Evolutionary conservation across 2,329 filamentous ascomycete genomes (phyloP).

Genomic region (Fonsecaea pugnacius): DNA sequence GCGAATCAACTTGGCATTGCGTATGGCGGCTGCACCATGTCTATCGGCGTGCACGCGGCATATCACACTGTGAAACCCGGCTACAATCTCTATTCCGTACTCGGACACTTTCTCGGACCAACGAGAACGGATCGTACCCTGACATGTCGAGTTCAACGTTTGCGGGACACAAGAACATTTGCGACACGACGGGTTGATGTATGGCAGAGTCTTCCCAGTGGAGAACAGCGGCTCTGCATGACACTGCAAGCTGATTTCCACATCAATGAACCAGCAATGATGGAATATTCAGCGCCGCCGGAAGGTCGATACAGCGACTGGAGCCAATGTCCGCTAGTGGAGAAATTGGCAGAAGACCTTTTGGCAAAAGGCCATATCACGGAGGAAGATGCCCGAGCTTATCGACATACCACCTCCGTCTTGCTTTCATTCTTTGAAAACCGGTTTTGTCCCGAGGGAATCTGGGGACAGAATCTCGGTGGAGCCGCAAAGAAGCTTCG

Average conservation of each 20-base stretch:
- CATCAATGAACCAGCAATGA: slow-evolving; percentile 43
- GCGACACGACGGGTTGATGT: slow-evolving; percentile 54
- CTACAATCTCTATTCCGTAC: slow-evolving; percentile 53
- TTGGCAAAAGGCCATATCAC: slow-evolving; percentile 38
- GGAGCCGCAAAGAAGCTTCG: slow-evolving; percentile 46
- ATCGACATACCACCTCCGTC: slow-evolving; percentile 41
- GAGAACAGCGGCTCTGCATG: slow-evolving; percentile 47
- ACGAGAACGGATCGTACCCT: slow-evolving; percentile 49
- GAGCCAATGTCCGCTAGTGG: slow-evolving; percentile 37
- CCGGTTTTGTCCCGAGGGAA: slow-evolving; percentile 46
- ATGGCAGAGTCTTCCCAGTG: slow-evolving; percentile 48
- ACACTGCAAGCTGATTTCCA: slow-evolving; percentile 56
- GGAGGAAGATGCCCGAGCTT: slow-evolving; percentile 35
- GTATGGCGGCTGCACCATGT: slow-evolving; percentile 54
- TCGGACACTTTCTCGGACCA: slow-evolving; percentile 56
- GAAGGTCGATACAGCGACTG: slow-evolving; percentile 40
- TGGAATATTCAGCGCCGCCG: slow-evolving; percentile 49
- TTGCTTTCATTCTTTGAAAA: slow-evolving; percentile 44
- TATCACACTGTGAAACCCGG: slow-evolving; percentile 42
- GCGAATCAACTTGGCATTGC: slow-evolving; percentile 42
- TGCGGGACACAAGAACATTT: slow-evolving; percentile 55
- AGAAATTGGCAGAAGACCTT: slow-evolving; percentile 31
- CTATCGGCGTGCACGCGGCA: slow-evolving; percentile 50
- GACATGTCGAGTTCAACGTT: slow-evolving; percentile 43
- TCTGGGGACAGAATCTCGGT: slow-evolving; percentile 51